Base-by-base conservation (phyloP, 2,329 filamentous ascomycete genomes). In the Paracorniculantispora psalliotae region DNA sequence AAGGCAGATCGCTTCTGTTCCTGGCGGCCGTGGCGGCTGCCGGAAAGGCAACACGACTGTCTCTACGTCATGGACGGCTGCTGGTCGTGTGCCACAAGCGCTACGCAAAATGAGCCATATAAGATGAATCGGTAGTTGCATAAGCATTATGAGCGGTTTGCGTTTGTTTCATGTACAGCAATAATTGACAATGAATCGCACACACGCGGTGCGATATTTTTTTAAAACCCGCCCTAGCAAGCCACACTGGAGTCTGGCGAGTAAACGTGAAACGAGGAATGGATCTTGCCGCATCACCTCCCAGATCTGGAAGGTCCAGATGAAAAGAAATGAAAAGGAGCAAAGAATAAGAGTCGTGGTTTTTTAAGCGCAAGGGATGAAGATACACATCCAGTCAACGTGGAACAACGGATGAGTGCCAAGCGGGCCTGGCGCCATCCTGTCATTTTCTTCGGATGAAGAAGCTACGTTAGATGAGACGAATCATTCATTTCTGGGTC, bases 91-190 rank as follows among this genome's bases (percentile, higher is more conserved):
- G 30, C 30, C 30, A 33, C 30, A 33, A 15, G 3, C 33, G 33
- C 7, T 7, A 33, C 33, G 17, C 33, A 37, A 15, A 9, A 37
- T 37, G 12, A 37, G 33, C 33, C 33, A 37, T 12, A 37, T 37
- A 37, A 37, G 33, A 37, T 37, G 33, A 37, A 37, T 3, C 5
- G 33, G 33, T 12, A 37, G 10, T 12, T 37, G 17, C 17, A 37
- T 9, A 12, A 15, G 43, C 43, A 15, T 12, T 17, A 46, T 19
- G n/a, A n/a, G n/a, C n/a, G n/a, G n/a, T n/a, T n/a, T 41, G 37
- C 17, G 41, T 46, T 55, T 37, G 52, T 55, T 55, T 55, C 52
- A 55, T 12, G 21, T 46, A n/a, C 25, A 43, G 12, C 50, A 30
- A 30, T 43, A 26, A 41, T 26, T 37, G 25, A 28, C 50, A 39